Base-by-base conservation (phyloP, 179 eudicot genomes). In the Silene coronaria region DNA sequence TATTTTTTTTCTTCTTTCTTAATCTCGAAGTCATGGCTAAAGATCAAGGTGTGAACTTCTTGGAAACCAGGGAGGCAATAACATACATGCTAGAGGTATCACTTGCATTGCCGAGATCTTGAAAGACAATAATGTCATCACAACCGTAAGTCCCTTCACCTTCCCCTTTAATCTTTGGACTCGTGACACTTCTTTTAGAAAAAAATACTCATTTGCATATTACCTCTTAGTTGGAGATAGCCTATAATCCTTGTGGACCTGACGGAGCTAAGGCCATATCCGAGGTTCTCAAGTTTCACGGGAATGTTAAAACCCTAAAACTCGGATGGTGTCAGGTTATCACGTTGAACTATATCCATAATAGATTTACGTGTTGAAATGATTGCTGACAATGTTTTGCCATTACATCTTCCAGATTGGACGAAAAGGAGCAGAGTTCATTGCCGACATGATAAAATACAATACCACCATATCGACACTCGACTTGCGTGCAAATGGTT, bases 251-350 rank as follows among this genome's bases (percentile, higher is more conserved):
- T 60, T 87, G 92, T 75, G 99, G 99, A 75, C 97, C 96, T 72
- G 97, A 95, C 73, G 99, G 97, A 67, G 97, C 91, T 28, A 95
- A 95, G 83, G 93, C 95, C 66, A 82, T 95, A 79, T 87, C 88
- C 57, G 97, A 95, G 60, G 90, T 95, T 76, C 99, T 95, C 61
- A 95, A 95, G 83, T 92, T 90, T 83, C 90, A 91, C 79, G 99
- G 99, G 70, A 95, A 87, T 59, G 74, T 95, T 67, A 83, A 92
- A 64, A 88, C 79, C 14, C 91, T 95, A 32, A 89, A 87, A 84
- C 91, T 95, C 26, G 97, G 99, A 75, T 95, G 99, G 99, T 95
- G 99, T 82, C 89, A 92, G 97, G 99, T 95, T 84, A 81, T 58
- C 26, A 26, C 42, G 14, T 65, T 16, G 71, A 21, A 63, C 32